Evolutionary conservation across 2,329 filamentous ascomycete species (phyloP), one percentile per base, ranked within the genome.

Genomic region (Myrmaecium sp.): DNA sequence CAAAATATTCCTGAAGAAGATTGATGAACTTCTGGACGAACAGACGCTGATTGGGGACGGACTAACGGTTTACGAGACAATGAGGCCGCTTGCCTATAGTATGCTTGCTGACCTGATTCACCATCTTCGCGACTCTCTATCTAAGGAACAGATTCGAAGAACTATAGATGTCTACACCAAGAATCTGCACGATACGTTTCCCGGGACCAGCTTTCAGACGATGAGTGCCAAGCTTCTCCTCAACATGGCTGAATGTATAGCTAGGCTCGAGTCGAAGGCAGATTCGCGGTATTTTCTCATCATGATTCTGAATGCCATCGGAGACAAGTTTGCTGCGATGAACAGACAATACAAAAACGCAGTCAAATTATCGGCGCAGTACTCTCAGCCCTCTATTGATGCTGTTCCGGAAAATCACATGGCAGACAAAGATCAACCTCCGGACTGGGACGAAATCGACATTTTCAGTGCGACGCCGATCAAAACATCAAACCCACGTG

Each of bases 91-190:
- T 25, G 89, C 89, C 0, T 99, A 95, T 40, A 95, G 89, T 46
- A 95, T 95, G 83, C 68, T 99, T 25, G 91, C 89, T 3, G 89
- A 99, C 53, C 61, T 99, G 14, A 95, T 99, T 29, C 89, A 99
- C 44, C 89, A 98, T 50, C 80, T 98, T 14, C 71, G 89, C 30
- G 89, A 95, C 33, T 74, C 74, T n/a, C 60, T 99, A 13, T 73
- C 69, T 13, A 78, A 82, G 6, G 77, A 86, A 38, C 89, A 95
- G 55, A 98, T 99, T 35, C 73, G 84, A 24, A 80, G 84, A 45
- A 95, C 91, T 0, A 83, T 98, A 6, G 81, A 93, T 46, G 89
- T 98, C 4, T 99, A 98, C 52, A 95, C 91, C 2, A 82, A 77
- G 44, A 95, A 95, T 42, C 60, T 98, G 13, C 83, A 93, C 44